Base-by-base conservation (phyloP, 208 protist genomes). In the Phytomonas sp. region DNA sequence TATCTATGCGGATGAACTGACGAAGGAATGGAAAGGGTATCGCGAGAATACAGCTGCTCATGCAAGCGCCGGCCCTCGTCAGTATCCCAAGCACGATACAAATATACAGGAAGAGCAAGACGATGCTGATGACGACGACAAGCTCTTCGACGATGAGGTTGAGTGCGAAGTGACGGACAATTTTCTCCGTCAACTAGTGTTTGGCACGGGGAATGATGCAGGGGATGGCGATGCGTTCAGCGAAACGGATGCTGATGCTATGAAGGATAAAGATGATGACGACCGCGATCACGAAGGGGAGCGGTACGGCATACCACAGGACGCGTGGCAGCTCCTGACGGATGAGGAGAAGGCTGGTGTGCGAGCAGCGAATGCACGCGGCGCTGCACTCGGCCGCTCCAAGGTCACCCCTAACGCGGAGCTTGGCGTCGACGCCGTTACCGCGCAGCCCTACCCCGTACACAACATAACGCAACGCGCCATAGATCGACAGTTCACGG, bases 141-240 rank as follows among this genome's bases (percentile, higher is more conserved):
- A 82, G 65, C 76, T 96, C 9, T 96, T 96, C 51, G 87, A 87
- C 6, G 90, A 92, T 56, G 85, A 87, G 66, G 86, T 91, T 37
- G 90, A 96, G 69, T 78, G 78, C 56, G 90, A 93, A 60, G 78
- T 96, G 31, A 91, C 85, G 13, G 87, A 96, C 56, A 86, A 93
- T 62, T 96, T 96, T 68, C 60, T 96, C 13, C 83, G 78, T 0
- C 78, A 92, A 71, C 62, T 96, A 28, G 81, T 96, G 15, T 84
- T 90, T 62, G 90, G 90, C 64, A 61, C 37, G 20, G 81, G 66
- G 13, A 66, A 33, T 32, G 71, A 43, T 23, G 78, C 59, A 8
- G 70, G 32, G 6, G 81, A 40, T 26, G 73, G 75, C 2, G 69
- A 68, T 15, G 40, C 40, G 1, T 6, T 51, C 40, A 20, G 13